These are phyloP conservation scores for Pachysandra terminalis DNA, from an alignment of 164 flowering plant species.

Conservation along the genomic window DNA sequence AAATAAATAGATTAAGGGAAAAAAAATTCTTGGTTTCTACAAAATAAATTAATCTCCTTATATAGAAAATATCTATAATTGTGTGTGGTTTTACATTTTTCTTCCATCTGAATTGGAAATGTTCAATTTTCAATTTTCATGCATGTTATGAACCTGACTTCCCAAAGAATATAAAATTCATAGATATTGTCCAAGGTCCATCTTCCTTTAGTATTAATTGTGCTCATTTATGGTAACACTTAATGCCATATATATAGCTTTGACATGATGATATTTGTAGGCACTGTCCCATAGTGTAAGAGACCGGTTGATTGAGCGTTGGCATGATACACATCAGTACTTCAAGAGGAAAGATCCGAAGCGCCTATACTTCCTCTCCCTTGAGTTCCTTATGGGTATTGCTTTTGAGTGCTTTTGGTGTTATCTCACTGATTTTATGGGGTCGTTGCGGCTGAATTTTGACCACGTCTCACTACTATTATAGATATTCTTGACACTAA, in stretches of 20 bases:
- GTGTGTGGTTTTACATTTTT: too few species aligned
- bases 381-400: conserved; percentile 64
- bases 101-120: not conserved
- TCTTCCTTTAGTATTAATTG: not conserved
- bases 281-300: conserved; percentile 53
- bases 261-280: conserved; percentile 30
- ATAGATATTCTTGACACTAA: not conserved
- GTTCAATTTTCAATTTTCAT: not conserved
- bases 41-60: too few species aligned
- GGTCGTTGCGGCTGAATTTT: too few species aligned
- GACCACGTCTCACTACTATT: too few species aligned
- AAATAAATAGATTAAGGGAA: too few species aligned
- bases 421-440: too few species aligned
- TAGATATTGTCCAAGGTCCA: not conserved
- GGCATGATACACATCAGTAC: conserved; percentile 57
- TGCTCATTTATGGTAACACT: not conserved
- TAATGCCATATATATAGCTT: conserved; percentile 8
- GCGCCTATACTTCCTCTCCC: conserved; percentile 54
- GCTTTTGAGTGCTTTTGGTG: too few species aligned
- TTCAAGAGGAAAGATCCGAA: conserved; percentile 59
- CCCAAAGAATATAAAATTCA: not conserved
- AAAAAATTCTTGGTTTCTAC: too few species aligned
- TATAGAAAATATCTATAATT: too few species aligned
- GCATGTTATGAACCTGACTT: not conserved
- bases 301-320: conserved; percentile 59